Conservation (phyloP, 441 rosid species). For the Hura crepitans region DNA sequence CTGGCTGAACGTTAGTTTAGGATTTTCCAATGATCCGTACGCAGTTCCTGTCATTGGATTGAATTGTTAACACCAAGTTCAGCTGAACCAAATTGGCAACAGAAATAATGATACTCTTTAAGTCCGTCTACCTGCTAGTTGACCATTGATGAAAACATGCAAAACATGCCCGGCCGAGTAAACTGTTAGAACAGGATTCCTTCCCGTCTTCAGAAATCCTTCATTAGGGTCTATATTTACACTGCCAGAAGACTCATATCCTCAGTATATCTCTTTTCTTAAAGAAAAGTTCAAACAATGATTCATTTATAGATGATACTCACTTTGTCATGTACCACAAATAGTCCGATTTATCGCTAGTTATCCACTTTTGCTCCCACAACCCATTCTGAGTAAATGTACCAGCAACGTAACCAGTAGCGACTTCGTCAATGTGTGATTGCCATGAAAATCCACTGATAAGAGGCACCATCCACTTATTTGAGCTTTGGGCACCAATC, state of each 20-base stretch:
- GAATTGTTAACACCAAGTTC: constrained; percentile 2
- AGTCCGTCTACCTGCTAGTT: constrained; percentile 52
- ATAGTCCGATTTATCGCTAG: constrained; percentile 79
- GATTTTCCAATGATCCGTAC: constrained; percentile 65
- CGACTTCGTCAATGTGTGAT: constrained; percentile 66
- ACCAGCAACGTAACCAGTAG: constrained; percentile 47
- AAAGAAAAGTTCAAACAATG: not conserved
- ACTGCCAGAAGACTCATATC: constrained; percentile 13
- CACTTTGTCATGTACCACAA: constrained; percentile 94
- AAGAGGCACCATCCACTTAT: constrained; percentile 69
- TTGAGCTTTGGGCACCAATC: constrained; percentile 76
- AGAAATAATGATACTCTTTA: not conserved
- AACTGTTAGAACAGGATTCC: constrained; percentile 63
- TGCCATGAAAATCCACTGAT: constrained; percentile 75
- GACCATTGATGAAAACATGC: constrained; percentile 87
- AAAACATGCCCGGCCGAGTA: constrained; percentile 93
- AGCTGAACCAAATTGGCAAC: not conserved
- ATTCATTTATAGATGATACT: constrained; percentile 30
- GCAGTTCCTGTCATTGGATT: constrained; percentile 51
- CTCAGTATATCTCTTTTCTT: too few species aligned
- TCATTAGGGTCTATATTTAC: constrained; percentile 57
- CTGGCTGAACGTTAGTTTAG: constrained; percentile 55
- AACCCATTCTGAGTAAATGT: constrained; percentile 62
- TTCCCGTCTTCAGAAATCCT: constrained; percentile 70
- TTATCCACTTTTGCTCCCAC: constrained; percentile 79